phyloP scores from a whole-genome alignment of 176 grass and related monocot genomes.

The Carex parvula region DNA sequence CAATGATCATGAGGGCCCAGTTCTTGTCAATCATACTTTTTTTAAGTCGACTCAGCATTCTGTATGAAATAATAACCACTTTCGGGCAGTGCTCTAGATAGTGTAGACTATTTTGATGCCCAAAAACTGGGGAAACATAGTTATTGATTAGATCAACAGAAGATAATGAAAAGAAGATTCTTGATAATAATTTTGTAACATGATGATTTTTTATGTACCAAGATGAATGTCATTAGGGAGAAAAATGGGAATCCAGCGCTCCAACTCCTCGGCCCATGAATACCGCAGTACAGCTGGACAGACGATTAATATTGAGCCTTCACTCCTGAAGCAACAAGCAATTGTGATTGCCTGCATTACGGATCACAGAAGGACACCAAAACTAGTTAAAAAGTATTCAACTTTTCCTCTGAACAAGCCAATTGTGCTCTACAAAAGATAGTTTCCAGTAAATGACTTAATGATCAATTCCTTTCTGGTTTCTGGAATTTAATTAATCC shows the following conservation, averaged over 20 bases:
- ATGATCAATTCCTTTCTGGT: background rate
- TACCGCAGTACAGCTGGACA: slow-evolving; percentile 86
- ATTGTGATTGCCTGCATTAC: slow-evolving; percentile 84
- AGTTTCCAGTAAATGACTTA: background rate
- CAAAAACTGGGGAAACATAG: slow-evolving; percentile 63
- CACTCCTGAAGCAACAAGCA: slow-evolving; percentile 80
- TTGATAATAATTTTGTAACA: slow-evolving; percentile 20
- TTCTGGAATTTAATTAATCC: background rate
- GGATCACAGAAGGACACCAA: slow-evolving; percentile 24
- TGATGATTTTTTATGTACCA: slow-evolving; percentile 45
- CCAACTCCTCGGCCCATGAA: slow-evolving; percentile 93
- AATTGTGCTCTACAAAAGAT: background rate
- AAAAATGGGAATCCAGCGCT: slow-evolving; percentile 85
- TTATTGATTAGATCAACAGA: slow-evolving; percentile 28
- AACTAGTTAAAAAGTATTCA: background rate
- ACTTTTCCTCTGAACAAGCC: background rate
- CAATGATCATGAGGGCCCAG: slow-evolving; percentile 90
- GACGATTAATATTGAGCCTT: slow-evolving; percentile 77
- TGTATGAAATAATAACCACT: slow-evolving; percentile 83
- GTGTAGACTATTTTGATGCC: slow-evolving; percentile 74
- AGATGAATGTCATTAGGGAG: slow-evolving; percentile 95
- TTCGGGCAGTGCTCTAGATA: slow-evolving; percentile 59
- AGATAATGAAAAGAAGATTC: slow-evolving; percentile 16
- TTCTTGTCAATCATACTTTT: slow-evolving; percentile 57
- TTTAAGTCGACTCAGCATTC: slow-evolving; percentile 70